Evolutionary conservation across 306 rosid species (phyloP).

Genomic region (Cucumis cinereus): DNA sequence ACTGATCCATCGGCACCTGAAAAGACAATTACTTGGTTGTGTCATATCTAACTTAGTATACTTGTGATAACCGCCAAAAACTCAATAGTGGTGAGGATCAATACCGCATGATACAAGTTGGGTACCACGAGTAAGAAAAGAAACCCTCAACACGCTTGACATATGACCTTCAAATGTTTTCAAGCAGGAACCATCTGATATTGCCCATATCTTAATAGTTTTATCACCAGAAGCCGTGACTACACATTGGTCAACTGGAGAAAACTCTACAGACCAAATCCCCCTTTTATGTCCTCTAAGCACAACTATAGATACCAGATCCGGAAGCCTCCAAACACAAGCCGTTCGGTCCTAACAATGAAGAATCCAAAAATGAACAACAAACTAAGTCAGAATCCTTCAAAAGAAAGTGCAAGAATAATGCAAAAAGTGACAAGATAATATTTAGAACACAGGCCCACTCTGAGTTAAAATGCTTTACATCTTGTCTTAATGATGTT

Average conservation of each 20-base stretch:
- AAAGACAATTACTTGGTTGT: conserved; percentile 3
- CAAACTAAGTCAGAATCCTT: background rate
- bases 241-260: conserved; percentile 94
- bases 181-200: conserved; percentile 88
- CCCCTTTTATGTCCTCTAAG: conserved; percentile 94
- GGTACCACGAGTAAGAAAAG: conserved; percentile 84
- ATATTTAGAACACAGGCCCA: background rate
- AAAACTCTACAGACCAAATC: conserved; percentile 91
- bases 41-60: background rate
- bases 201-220: conserved; percentile 84
- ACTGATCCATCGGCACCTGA: conserved; percentile 89
- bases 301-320: conserved; percentile 55
- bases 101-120: conserved; percentile 83
- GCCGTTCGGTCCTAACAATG: conserved; percentile 79
- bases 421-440: background rate
- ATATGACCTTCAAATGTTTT: conserved; percentile 91
- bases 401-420: background rate
- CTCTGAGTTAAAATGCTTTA: background rate
- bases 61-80: background rate
- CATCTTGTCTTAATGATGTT: background rate
- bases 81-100: conserved; percentile 3
- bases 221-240: conserved; percentile 92
- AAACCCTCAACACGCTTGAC: conserved; percentile 76
- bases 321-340: conserved; percentile 89
- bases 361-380: conserved; percentile 1